phyloP scores from a whole-genome alignment of 352 stramenopile species.

The Pythium rhizo-oryzae region DNA sequence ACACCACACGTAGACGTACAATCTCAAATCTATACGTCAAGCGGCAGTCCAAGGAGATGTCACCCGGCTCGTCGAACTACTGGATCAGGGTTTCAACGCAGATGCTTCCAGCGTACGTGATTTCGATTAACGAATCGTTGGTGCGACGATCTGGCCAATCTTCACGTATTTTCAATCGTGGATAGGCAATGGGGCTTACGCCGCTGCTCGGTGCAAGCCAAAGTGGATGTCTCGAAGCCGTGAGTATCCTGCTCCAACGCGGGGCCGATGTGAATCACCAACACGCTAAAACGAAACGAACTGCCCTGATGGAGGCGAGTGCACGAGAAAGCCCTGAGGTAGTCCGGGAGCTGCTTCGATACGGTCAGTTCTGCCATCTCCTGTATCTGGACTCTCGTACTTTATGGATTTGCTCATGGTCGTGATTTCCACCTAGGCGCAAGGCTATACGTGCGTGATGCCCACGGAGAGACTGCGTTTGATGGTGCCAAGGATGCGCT shows the following conservation, averaged over 20 bases:
- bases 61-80: constrained; percentile 45
- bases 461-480: constrained; percentile 49
- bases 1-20: constrained; percentile 51
- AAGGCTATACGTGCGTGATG: constrained; percentile 42
- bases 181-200: constrained; percentile 72
- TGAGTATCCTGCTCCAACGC: constrained; percentile 44
- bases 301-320: constrained; percentile 63
- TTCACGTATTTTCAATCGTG: not conserved
- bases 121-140: not conserved
- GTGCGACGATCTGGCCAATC: constrained; percentile 11
- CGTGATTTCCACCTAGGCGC: constrained; percentile 34
- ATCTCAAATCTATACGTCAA: constrained; percentile 69
- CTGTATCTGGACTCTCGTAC: not conserved
- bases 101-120: constrained; percentile 58
- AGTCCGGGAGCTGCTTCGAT: constrained; percentile 59
- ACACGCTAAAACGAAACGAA: constrained; percentile 58
- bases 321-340: constrained; percentile 39
- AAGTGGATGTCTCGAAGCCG: constrained; percentile 46
- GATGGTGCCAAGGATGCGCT: constrained; percentile 42
- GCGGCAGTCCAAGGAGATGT: constrained; percentile 62
- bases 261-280: constrained; percentile 54
- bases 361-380: constrained; percentile 35
- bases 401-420: too few relatives aligned
- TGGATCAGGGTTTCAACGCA: constrained; percentile 52
- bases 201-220: constrained; percentile 60